Percentiles rank a stretch among this genome's conserved stretches.
Evolutionary conservation across 495 filamentous ascomycete species (phyloP).

Genomic region (Hypoxylon trugodes): DNA sequence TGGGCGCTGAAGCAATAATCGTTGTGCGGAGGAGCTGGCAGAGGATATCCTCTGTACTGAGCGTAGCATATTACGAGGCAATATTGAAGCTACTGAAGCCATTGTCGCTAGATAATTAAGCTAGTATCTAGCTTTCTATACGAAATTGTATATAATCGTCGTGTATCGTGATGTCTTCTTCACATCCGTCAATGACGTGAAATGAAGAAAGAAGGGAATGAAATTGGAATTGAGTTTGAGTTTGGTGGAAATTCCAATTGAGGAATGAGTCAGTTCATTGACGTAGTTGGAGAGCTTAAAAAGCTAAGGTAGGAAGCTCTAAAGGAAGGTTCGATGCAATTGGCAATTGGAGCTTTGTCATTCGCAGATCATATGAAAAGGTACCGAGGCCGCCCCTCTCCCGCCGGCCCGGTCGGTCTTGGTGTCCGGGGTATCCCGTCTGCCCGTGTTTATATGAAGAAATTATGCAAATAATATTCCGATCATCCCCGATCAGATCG

Average conservation of each 20-base stretch:
- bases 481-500: constrained; percentile 26
- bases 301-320: constrained; percentile 12
- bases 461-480: constrained; percentile 3
- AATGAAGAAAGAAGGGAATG: background rate
- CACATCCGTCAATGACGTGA: background rate
- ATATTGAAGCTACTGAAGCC: constrained; percentile 29
- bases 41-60: constrained; percentile 14
- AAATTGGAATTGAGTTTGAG: constrained; percentile 3
- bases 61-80: constrained; percentile 37
- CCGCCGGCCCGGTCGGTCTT: constrained; percentile 7
- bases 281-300: constrained; percentile 24
- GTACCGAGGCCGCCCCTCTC: constrained; percentile 30
- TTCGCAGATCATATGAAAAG: constrained; percentile 32
- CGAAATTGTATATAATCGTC: background rate
- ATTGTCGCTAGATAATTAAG: constrained; percentile 12
- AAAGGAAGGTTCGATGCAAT: background rate
- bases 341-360: constrained; percentile 35
- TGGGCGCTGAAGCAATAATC: constrained; percentile 21
- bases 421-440: constrained; percentile 7
- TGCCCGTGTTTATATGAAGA: too few species aligned
- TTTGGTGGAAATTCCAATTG: background rate
- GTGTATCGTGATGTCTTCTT: background rate
- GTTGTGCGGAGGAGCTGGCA: constrained; percentile 2
- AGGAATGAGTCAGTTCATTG: too few species aligned
- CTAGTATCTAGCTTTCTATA: background rate